Evolutionary conservation across 2,329 filamentous ascomycete species (phyloP).

Genomic region (Fusarium albosuccineum): DNA sequence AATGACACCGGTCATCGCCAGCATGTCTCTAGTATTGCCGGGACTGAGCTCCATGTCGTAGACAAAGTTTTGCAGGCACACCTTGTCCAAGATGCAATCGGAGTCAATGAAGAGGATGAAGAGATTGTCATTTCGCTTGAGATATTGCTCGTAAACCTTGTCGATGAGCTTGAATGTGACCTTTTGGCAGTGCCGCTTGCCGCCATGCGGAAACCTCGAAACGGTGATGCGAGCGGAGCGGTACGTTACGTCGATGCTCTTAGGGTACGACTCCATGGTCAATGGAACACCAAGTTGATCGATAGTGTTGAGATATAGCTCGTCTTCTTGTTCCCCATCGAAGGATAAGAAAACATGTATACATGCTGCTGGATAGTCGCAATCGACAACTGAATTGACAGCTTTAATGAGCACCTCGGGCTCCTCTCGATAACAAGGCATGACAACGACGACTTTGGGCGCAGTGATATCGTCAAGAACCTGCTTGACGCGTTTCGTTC

Average conservation of each 20-base stretch:
- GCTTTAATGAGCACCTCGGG: constrained; percentile 87
- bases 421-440: constrained; percentile 96
- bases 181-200: constrained; percentile 95
- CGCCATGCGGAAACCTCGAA: constrained; percentile 91
- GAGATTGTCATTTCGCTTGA: constrained; percentile 88
- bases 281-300: constrained; percentile 86
- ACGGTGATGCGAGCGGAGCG: constrained; percentile 87
- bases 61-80: constrained; percentile 97
- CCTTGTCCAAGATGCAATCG: constrained; percentile 91
- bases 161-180: constrained; percentile 93
- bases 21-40: constrained; percentile 90
- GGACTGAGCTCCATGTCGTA: constrained; percentile 99
- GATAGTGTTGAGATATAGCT: constrained; percentile 88
- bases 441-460: constrained; percentile 94
- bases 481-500: constrained; percentile 84
- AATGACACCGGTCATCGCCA: constrained; percentile 98
- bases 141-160: constrained; percentile 88
- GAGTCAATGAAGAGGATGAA: constrained; percentile 98
- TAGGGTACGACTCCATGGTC: constrained; percentile 82
- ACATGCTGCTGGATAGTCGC: constrained; percentile 92
- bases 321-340: constrained; percentile 89
- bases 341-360: constrained; percentile 97
- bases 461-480: constrained; percentile 87
- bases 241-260: constrained; percentile 91
- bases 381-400: constrained; percentile 91